Evolutionary conservation across 169 alveolate genomes (phyloP), one percentile per base, ranked within the genome.

Genomic region (Amoebophrya sp.): DNA sequence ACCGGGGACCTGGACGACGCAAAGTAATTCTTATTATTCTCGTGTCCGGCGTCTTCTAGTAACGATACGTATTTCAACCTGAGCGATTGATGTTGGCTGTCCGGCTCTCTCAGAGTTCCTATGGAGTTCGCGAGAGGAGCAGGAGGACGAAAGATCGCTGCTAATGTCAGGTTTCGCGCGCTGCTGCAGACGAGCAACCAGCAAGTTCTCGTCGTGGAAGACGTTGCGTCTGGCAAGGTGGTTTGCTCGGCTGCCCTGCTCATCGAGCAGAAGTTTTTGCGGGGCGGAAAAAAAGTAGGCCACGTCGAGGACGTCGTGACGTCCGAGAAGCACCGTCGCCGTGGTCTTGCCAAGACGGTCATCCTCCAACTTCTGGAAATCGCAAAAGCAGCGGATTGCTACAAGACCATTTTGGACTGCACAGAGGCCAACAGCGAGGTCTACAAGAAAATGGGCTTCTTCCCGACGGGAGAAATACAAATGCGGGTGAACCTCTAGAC

Each of bases 131-230:
- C n/a, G n/a, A n/a, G n/a, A n/a, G n/a, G n/a, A n/a, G n/a, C n/a
- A n/a, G n/a, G n/a, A n/a, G n/a, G n/a, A n/a, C n/a, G n/a, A n/a
- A n/a, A n/a, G n/a, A n/a, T n/a, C n/a, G n/a, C n/a, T n/a, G n/a
- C n/a, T n/a, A n/a, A n/a, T n/a, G n/a, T n/a, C 26, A 58, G 78
- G 78, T 58, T 58, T 58, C 78, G 78, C 78, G 78, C 78, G 34
- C 23, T 58, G 78, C 78, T 58, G 4, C 7, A 13, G 39, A 29
- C 23, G 39, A 58, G 34, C 7, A 58, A 58, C 34, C 7, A 13
- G 26, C 26, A n/a, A 1, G 78, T 58, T 2, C 34, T 58, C 38
- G 78, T 58, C 23, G 78, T 58, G 39, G 78, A 58, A 16, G 29
- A 58, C 23, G 7, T 16, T 4, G 23, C 4, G 34, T 16, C 38